Evolutionary conservation across 495 filamentous ascomycete genomes (phyloP).

Genomic region (Penicillium goetzii): DNA sequence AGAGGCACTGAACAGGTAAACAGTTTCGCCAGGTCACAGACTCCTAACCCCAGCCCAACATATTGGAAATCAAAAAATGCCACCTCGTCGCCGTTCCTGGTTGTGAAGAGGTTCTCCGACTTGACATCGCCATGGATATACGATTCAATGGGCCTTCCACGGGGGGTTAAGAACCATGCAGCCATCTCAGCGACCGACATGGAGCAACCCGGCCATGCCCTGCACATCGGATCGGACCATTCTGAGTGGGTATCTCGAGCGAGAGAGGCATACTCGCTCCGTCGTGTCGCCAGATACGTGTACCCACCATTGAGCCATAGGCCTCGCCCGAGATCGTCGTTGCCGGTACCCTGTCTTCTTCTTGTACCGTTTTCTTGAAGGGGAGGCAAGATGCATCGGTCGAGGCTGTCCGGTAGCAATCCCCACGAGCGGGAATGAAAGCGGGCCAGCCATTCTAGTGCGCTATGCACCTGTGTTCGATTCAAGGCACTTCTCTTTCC

Average conservation of each 20-base stretch:
- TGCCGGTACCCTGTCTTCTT: background rate
- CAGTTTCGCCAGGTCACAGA: slow-evolving; percentile 46
- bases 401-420: slow-evolving; percentile 23
- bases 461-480: slow-evolving; percentile 31
- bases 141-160: slow-evolving; percentile 37
- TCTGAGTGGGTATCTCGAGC: slow-evolving; percentile 34
- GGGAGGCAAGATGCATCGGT: slow-evolving; percentile 36
- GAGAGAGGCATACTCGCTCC: slow-evolving; percentile 39
- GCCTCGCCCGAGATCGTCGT: slow-evolving; percentile 6
- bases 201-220: slow-evolving; percentile 13
- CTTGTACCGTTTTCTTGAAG: slow-evolving; percentile 33
- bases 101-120: slow-evolving; percentile 50
- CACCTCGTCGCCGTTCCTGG: slow-evolving; percentile 30
- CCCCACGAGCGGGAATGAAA: slow-evolving; percentile 38
- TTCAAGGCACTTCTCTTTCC: slow-evolving; percentile 35
- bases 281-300: slow-evolving; percentile 45
- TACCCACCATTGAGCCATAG: slow-evolving; percentile 48
- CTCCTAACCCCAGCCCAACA: slow-evolving; percentile 42
- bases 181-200: slow-evolving; percentile 39
- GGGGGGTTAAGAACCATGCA: slow-evolving; percentile 34
- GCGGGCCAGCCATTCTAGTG: slow-evolving; percentile 39
- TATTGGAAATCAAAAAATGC: slow-evolving; percentile 50
- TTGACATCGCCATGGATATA: slow-evolving; percentile 50
- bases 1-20: slow-evolving; percentile 47
- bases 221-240: slow-evolving; percentile 37